These are phyloP conservation scores for Breviolum minutum DNA, from an alignment of 73 alveolate genomes.

Conservation along the genomic window DNA sequence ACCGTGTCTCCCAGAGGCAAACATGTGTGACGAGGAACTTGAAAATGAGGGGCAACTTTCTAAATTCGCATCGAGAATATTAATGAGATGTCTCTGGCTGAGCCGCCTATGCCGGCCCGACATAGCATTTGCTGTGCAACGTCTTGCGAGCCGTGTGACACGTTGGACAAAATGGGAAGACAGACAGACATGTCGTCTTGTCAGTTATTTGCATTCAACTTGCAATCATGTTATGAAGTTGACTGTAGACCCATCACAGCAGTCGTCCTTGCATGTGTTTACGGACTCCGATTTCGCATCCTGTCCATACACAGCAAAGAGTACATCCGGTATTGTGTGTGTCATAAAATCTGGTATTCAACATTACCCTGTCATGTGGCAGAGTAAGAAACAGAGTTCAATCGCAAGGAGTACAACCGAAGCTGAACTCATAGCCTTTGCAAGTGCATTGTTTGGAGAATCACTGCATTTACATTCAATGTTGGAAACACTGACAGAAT, in stretches of 20 bases:
- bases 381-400: not conserved
- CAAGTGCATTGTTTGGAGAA: not conserved
- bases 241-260: not conserved
- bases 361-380: not conserved
- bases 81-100: constrained; percentile 12
- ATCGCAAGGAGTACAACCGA: constrained; percentile 3
- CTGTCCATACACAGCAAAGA: not conserved
- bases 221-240: not conserved
- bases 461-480: not conserved
- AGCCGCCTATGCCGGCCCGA: constrained; percentile 38
- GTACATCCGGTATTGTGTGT: not conserved
- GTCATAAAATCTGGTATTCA: not conserved
- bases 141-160: not conserved
- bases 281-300: constrained; percentile 24
- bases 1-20: not conserved
- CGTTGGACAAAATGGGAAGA: constrained; percentile 35
- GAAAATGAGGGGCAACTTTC: constrained; percentile 3
- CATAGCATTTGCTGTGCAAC: constrained; percentile 17
- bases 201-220: constrained; percentile 7
- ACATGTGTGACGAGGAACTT: not conserved
- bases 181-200: not conserved
- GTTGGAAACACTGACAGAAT: not conserved
- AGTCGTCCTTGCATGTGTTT: not conserved
- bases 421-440: constrained; percentile 37
- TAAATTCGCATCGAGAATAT: constrained; percentile 13